A percentile compares a stretch with the other conserved stretches of the same genome.
Evolutionary conservation across 495 filamentous ascomycete species (phyloP).

Genomic region (Patellaria atrata): DNA sequence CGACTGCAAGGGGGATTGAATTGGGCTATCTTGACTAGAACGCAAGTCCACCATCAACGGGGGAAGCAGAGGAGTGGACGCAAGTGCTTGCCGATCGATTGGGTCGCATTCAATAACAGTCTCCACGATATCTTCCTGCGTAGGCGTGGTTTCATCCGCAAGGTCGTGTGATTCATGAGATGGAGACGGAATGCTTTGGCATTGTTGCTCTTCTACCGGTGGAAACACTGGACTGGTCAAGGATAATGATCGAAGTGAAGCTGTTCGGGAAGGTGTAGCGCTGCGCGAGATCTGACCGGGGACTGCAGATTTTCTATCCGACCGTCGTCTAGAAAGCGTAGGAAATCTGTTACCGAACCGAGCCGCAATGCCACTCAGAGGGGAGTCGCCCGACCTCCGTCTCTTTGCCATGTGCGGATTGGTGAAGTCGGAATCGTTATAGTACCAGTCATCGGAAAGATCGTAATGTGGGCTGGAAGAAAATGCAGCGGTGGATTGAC

Average conservation of each 20-base stretch:
- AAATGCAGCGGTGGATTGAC: conserved; percentile 1
- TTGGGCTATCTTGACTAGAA: conserved; percentile 29
- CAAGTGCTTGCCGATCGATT: conserved; percentile 37
- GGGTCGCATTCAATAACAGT: conserved; percentile 22
- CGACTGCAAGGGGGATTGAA: conserved; percentile 70
- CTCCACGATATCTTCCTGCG: conserved; percentile 44
- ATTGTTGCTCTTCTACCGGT: conserved; percentile 42
- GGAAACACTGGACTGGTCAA: conserved; percentile 43
- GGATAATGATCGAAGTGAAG: conserved; percentile 58
- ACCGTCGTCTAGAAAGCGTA: conserved; percentile 54
- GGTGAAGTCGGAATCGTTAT: conserved; percentile 42
- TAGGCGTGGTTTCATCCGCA: conserved; percentile 22
- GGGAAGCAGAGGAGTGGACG: conserved; percentile 69
- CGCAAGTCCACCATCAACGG: conserved; percentile 51
- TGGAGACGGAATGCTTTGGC: too few relatives aligned
- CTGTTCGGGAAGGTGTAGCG: conserved; percentile 33
- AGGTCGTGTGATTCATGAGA: conserved; percentile 52
- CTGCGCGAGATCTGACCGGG: conserved; percentile 29
- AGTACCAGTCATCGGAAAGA: conserved; percentile 25
- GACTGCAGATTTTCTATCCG: conserved; percentile 35
- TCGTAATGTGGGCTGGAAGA: conserved; percentile 9
- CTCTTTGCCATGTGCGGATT: conserved; percentile 40
- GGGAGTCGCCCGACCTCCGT: conserved; percentile 48
- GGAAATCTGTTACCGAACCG: conserved; percentile 58
- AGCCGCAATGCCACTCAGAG: conserved; percentile 48